Percentiles rank a stretch among this genome's conserved stretches.
Evolutionary conservation across 306 rosid species (phyloP).

Genomic region (Glycine soja): DNA sequence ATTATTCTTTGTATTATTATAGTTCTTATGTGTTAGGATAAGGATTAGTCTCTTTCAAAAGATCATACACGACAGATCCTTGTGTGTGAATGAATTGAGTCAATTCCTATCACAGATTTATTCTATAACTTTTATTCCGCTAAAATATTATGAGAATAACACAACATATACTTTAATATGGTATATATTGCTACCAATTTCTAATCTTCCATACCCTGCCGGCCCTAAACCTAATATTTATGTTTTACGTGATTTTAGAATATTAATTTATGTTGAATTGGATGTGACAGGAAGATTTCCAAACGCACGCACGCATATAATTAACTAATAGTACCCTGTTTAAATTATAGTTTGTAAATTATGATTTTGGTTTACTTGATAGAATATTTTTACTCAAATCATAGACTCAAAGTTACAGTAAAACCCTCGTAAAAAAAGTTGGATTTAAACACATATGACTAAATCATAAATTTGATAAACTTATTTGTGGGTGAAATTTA

Average conservation of each 20-base stretch:
- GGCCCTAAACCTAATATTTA: constrained; percentile 14
- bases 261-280: constrained; percentile 18
- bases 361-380: background rate
- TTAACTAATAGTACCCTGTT: background rate
- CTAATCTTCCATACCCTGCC: constrained; percentile 38
- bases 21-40: background rate
- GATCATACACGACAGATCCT: background rate
- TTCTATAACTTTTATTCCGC: background rate
- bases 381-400: too few species aligned
- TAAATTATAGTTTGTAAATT: background rate
- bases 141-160: background rate
- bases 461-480: background rate
- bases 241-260: background rate
- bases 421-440: too few species aligned
- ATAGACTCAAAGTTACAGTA: background rate
- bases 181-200: background rate
- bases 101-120: background rate
- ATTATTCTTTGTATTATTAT: background rate
- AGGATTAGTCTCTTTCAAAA: constrained; percentile 13
- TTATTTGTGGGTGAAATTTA: background rate
- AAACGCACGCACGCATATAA: background rate
- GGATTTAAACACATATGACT: background rate
- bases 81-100: constrained; percentile 25
- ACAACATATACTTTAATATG: background rate
- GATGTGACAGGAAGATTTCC: constrained; percentile 38